Percentiles rank a stretch among this genome's conserved stretches.
Conservation (phyloP, 1,284 basidiomycete species). For the Microbotryomycetes sp. region DNA sequence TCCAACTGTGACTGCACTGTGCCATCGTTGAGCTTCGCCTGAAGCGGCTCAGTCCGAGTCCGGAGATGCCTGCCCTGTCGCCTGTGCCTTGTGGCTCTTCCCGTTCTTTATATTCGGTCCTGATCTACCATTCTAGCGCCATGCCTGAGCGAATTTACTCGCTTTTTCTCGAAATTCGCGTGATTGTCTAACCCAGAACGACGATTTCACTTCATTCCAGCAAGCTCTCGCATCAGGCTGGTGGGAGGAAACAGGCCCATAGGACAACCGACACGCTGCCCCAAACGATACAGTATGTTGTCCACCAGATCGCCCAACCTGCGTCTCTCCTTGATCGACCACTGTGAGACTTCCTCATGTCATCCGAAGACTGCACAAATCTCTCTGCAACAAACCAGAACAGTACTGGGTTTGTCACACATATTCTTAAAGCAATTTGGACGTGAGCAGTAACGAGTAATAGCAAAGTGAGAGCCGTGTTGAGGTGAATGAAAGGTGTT, state of each 20-base stretch:
- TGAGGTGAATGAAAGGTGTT: conserved; percentile 45
- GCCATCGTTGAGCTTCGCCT: no score
- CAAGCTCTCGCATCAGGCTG: conserved; percentile 53
- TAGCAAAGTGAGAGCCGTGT: conserved; percentile 50
- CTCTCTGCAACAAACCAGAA: conserved; percentile 73
- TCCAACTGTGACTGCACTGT: no score
- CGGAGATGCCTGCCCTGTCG: no score
- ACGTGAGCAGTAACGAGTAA: conserved; percentile 77
- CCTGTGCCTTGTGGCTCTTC: no score
- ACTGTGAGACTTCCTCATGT: no score
- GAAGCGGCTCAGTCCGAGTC: no score
- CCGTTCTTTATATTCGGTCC: no score
- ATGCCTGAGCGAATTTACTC: no score
- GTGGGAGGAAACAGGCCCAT: conserved; percentile 82
- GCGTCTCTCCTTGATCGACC: conserved; percentile 37
- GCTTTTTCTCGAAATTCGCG: no score
- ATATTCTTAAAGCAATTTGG: conserved; percentile 79
- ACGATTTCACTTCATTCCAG: background rate
- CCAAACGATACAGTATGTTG: conserved; percentile 72
- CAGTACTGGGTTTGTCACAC: conserved; percentile 67
- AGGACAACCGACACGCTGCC: conserved; percentile 63
- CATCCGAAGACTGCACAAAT: conserved; percentile 52
- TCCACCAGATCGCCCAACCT: conserved; percentile 47
- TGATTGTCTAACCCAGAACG: no score
- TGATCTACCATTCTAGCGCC: no score